Evolutionary conservation across 495 filamentous ascomycete species (phyloP), one percentile per base, ranked within the genome.

Genomic region (Pyronema domesticum): DNA sequence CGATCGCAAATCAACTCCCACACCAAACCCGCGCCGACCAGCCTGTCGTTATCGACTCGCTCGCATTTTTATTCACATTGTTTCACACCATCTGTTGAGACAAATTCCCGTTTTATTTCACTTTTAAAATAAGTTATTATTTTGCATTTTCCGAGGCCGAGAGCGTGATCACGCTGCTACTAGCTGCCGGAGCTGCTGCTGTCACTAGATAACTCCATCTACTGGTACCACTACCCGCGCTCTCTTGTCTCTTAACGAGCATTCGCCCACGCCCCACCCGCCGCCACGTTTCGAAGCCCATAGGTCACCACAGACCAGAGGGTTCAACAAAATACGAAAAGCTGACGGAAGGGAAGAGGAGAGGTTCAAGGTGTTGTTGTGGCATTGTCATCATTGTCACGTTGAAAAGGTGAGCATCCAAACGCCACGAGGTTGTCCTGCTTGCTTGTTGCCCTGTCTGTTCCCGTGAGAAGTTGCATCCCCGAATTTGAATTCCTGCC

Each of bases 41-140:
- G 23, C 23, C 58, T 7, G 44, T 43, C 40, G 46, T 52, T 63
- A 63, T 59, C 60, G 56, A 63, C 60, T 63, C 60, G 57, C 61
- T 59, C 61, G 60, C 47, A 61, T 67, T 63, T 53, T 60, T 49
- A 50, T 52, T 30, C 23, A 30, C 23, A 30, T 1, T 30, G 23
- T 30, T 30, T 30, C 23, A 30, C 23, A 30, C 23, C 23, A 30
- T 17, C 39, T 17, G 6, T 42, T 42, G 39, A 42, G 15, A 42
- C 39, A 42, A 42, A 42, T 30, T 42, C 39, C 39, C 39, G 39
- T 42, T 42, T 42, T 42, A 42, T 42, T 42, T 42, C 39, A 13
- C 39, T 42, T 42, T 42, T 42, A 42, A 42, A 42, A 17, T 13
- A 13, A 42, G 11, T 42, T 13, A 13, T 42, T 42, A 42, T 42